Conservation (phyloP, 2,329 filamentous ascomycete species). For the Emericellopsis atlantica region DNA sequence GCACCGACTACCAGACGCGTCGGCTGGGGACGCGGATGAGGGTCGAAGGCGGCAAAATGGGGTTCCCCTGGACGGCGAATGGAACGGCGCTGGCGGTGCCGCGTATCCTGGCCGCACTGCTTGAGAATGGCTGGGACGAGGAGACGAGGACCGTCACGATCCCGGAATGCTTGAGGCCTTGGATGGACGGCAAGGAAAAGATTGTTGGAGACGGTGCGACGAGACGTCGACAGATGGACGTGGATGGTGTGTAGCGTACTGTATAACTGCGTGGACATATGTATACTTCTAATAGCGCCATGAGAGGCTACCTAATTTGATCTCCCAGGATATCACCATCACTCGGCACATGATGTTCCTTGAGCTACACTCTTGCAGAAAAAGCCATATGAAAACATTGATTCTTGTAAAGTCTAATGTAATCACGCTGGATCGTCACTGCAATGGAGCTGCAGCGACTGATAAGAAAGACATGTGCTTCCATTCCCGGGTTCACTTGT, state of each 20-base stretch:
- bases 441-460: too few relatives aligned
- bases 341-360: too few relatives aligned
- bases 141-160: slow-evolving; percentile 52
- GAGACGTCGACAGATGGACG: slow-evolving; percentile 10
- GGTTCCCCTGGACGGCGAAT: slow-evolving; percentile 83
- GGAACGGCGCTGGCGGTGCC: slow-evolving; percentile 90
- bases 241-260: slow-evolving; percentile 11
- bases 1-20: slow-evolving; percentile 87
- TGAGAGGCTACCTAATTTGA: too few relatives aligned
- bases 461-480: too few relatives aligned
- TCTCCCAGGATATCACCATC: too few relatives aligned
- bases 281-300: too few relatives aligned
- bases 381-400: too few relatives aligned
- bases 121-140: slow-evolving; percentile 87
- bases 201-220: slow-evolving; percentile 34
- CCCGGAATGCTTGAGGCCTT: slow-evolving; percentile 67
- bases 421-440: too few relatives aligned
- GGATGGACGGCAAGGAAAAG: slow-evolving; percentile 65
- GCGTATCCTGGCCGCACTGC: slow-evolving; percentile 71
- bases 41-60: slow-evolving; percentile 36
- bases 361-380: too few relatives aligned
- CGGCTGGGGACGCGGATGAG: slow-evolving; percentile 66
- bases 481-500: too few relatives aligned
- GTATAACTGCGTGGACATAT: too few relatives aligned
- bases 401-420: too few relatives aligned